Conservation (phyloP, 2,329 filamentous ascomycete species). For the Trichophyton equinum region DNA sequence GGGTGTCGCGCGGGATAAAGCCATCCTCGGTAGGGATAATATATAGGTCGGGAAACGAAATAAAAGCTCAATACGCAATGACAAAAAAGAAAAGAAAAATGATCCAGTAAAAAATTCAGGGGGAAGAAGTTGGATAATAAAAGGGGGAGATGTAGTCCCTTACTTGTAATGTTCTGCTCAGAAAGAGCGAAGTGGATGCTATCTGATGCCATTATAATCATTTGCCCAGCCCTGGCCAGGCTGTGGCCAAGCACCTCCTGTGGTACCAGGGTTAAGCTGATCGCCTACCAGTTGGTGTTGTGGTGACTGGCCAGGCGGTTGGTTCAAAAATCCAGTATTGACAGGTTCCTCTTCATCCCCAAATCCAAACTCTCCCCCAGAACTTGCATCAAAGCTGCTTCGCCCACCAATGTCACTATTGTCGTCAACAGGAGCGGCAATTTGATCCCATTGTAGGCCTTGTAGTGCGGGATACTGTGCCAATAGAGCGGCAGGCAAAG, state of each 20-base stretch:
- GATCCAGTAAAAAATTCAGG: background rate
- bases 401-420: conserved; percentile 48
- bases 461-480: conserved; percentile 91
- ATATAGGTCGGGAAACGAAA: background rate
- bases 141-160: background rate
- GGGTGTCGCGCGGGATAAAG: background rate
- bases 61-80: background rate
- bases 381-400: conserved; percentile 39
- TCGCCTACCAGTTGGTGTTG: conserved; percentile 12
- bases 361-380: conserved; percentile 32
- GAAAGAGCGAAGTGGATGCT: background rate
- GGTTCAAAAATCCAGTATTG: conserved; percentile 25
- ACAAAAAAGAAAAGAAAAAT: background rate
- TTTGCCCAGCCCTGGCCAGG: conserved; percentile 4
- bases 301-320: conserved; percentile 10
- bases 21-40: background rate
- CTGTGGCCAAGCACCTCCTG: conserved; percentile 7
- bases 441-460: conserved; percentile 74
- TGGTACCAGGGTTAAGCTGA: conserved; percentile 18
- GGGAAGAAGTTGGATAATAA: background rate
- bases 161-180: background rate
- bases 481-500: conserved; percentile 73
- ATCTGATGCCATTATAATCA: conserved; percentile 3
- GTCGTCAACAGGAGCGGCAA: conserved; percentile 47
- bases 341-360: conserved; percentile 32